phyloP scores from a whole-genome alignment of 306 rosid genomes.

The Vigna unguiculata region DNA sequence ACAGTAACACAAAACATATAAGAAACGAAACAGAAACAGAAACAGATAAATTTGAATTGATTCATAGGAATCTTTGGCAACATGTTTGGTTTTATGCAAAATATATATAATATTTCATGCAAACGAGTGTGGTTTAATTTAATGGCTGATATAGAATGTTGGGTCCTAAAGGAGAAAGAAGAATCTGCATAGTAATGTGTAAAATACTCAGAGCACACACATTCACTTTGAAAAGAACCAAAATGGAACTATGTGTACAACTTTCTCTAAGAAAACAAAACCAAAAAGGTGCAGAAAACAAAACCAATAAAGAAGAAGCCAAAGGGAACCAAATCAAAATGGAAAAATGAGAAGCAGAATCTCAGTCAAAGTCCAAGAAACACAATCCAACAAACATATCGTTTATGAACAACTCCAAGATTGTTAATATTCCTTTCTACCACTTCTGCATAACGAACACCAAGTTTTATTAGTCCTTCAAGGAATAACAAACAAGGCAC shows the following conservation, averaged over 20 bases:
- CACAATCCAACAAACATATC: constrained; percentile 67
- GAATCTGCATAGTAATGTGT: constrained; percentile 53
- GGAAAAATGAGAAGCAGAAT: constrained; percentile 75
- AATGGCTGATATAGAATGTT: constrained; percentile 55
- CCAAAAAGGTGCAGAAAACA: constrained; percentile 37
- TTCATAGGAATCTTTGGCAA: constrained; percentile 16
- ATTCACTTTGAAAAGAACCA: constrained; percentile 53
- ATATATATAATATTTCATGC: constrained; percentile 46
- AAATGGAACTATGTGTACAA: constrained; percentile 34
- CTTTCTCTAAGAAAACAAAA: constrained; percentile 41
- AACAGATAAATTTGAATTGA: neutral
- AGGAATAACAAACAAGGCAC: constrained; percentile 18
- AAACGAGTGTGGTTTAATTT: constrained; percentile 44
- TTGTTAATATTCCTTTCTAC: constrained; percentile 47
- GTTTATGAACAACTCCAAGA: constrained; percentile 50
- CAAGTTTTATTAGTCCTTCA: neutral
- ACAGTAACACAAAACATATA: neutral
- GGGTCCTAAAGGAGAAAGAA: constrained; percentile 61
- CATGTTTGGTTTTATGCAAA: constrained; percentile 43
- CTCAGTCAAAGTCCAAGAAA: constrained; percentile 69
- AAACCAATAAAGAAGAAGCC: constrained; percentile 42
- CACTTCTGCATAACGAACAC: constrained; percentile 27
- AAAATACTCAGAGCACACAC: constrained; percentile 17
- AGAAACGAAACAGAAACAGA: too few relatives aligned
- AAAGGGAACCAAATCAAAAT: constrained; percentile 74